phyloP scores from a whole-genome alignment of 768 basidiomycete genomes.

The Suillus weaverae region DNA sequence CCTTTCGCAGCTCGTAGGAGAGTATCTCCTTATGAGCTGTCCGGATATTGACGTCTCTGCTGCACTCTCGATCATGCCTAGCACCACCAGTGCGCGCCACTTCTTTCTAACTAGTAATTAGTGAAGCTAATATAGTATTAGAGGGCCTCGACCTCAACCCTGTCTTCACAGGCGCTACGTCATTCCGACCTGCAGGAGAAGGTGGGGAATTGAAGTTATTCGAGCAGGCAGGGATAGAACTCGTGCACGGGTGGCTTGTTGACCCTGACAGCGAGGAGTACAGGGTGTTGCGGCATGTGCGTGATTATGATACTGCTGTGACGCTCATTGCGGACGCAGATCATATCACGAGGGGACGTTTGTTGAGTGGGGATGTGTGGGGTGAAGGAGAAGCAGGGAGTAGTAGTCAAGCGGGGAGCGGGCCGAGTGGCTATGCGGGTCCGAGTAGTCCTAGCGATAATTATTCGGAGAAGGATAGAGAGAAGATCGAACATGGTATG shows the following conservation, averaged over 20 bases:
- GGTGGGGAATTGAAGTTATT: conserved; percentile 86
- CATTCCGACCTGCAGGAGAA: conserved; percentile 63
- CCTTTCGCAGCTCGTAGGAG: conserved; percentile 80
- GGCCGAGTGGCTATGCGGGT: conserved; percentile 10
- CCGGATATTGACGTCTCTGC: conserved; percentile 42
- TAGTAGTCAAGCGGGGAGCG: conserved; percentile 5
- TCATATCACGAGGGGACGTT: conserved; percentile 61
- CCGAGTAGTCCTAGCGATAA: conserved; percentile 15
- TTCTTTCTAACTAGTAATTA: background rate
- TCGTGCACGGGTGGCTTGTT: conserved; percentile 83
- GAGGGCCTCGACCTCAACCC: conserved; percentile 92
- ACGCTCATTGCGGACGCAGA: conserved; percentile 79
- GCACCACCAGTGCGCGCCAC: conserved; percentile 64
- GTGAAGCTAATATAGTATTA: conserved; percentile 24
- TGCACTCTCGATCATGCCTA: conserved; percentile 43
- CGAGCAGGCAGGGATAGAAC: conserved; percentile 72
- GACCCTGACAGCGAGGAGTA: conserved; percentile 54
- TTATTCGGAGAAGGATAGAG: conserved; percentile 54
- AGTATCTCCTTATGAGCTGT: conserved; percentile 66
- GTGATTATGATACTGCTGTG: conserved; percentile 76
- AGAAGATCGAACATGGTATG: conserved; percentile 73
- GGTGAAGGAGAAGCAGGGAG: conserved; percentile 4
- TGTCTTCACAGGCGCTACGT: conserved; percentile 65
- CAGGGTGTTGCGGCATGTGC: conserved; percentile 46
- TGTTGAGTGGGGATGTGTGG: conserved; percentile 47